phyloP scores from a whole-genome alignment of 2,329 filamentous ascomycete genomes.

The Fusarium sp. region DNA sequence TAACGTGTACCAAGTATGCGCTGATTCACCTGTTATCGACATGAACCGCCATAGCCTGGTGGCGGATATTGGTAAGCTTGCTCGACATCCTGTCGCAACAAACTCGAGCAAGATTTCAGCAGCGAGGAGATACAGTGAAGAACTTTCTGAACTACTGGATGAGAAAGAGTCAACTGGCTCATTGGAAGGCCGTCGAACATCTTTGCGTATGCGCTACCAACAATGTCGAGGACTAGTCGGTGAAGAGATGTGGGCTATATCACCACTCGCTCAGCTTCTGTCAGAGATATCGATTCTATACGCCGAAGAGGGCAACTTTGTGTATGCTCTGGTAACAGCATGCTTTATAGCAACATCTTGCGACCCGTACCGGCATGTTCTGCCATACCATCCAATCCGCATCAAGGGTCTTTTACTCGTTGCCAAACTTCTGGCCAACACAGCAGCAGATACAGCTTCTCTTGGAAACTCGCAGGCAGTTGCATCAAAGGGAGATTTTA shows the following conservation, averaged over 20 bases:
- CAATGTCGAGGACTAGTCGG: constrained; percentile 42
- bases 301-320: constrained; percentile 55
- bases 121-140: constrained; percentile 38
- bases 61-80: constrained; percentile 52
- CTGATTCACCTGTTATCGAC: constrained; percentile 54
- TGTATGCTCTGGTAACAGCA: constrained; percentile 59
- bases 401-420: constrained; percentile 65
- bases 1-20: constrained; percentile 65
- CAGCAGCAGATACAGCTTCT: constrained; percentile 55
- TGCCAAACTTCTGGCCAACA: constrained; percentile 64
- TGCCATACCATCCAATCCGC: constrained; percentile 63
- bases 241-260: constrained; percentile 59
- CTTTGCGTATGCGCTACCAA: constrained; percentile 41
- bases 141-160: constrained; percentile 47
- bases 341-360: constrained; percentile 61
- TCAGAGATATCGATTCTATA: constrained; percentile 61
- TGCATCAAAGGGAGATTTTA: constrained; percentile 39
- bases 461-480: constrained; percentile 45
- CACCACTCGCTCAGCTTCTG: constrained; percentile 61
- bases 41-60: constrained; percentile 61
- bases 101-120: constrained; percentile 29
- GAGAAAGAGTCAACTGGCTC: constrained; percentile 40
- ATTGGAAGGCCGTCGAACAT: constrained; percentile 44
- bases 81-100: constrained; percentile 45
- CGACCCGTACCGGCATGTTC: constrained; percentile 63